A percentile compares a stretch with the other conserved stretches of the same genome.
These are phyloP conservation scores for Chenopodium album DNA, from an alignment of 148 eudicot genomes.

Conservation along the genomic window DNA sequence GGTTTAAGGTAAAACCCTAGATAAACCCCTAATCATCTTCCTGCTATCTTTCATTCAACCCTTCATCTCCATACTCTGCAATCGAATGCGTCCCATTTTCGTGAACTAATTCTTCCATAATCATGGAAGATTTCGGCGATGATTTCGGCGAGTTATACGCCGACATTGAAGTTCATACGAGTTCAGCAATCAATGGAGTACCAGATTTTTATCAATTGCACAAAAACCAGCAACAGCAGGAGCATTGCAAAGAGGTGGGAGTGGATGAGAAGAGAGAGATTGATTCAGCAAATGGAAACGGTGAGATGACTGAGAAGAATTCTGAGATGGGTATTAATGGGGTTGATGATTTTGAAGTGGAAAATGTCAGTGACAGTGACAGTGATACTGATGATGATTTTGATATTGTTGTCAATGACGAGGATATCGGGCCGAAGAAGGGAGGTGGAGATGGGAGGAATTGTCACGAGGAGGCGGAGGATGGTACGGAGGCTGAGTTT, in stretches of 20 bases:
- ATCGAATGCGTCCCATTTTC: background rate
- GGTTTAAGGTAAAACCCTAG: too few species aligned
- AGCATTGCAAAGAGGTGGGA: background rate
- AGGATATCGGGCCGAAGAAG: conserved; percentile 20
- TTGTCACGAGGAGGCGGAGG: background rate
- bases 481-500: background rate
- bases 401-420: conserved; percentile 26
- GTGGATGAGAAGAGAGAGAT: background rate
- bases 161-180: conserved; percentile 18
- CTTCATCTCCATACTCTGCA: too few species aligned
- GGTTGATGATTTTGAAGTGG: background rate
- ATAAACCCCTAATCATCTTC: too few species aligned
- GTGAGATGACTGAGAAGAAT: conserved; percentile 6
- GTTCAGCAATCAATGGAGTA: conserved; percentile 6
- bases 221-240: background rate
- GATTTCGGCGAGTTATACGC: conserved; percentile 36
- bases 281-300: background rate
- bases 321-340: background rate
- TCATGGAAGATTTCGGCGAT: conserved; percentile 19
- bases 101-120: background rate
- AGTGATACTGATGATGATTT: conserved; percentile 22
- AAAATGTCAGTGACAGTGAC: conserved; percentile 7
- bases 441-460: background rate
- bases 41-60: too few species aligned
- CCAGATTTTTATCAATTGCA: background rate